These are phyloP conservation scores for Plasmodium cynomolgi DNA, from an alignment of 169 alveolate genomes.

Conservation along the genomic window DNA sequence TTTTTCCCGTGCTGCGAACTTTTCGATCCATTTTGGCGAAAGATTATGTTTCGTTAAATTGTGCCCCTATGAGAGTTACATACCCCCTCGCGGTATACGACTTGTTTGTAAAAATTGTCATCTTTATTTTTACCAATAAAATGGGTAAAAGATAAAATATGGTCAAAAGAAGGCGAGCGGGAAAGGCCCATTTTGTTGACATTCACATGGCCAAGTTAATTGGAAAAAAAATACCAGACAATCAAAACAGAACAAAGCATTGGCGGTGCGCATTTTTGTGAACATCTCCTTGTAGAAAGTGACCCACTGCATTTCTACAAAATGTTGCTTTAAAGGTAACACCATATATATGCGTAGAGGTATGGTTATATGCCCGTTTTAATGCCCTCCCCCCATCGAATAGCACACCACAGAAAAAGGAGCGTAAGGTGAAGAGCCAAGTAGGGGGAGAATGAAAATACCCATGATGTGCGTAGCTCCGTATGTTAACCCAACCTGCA, in stretches of 20 bases:
- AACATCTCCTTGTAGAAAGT: neutral
- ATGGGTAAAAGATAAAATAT: neutral
- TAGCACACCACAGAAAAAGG: neutral
- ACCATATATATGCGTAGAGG: neutral
- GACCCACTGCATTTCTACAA: neutral
- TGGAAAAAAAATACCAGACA: neutral
- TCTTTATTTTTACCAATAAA: neutral
- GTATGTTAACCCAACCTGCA: neutral
- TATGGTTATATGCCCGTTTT: neutral
- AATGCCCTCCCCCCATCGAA: neutral
- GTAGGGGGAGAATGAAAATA: neutral
- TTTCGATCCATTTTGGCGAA: neutral
- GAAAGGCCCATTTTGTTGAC: neutral
- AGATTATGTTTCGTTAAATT: neutral
- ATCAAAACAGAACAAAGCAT: neutral
- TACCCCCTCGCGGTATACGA: neutral
- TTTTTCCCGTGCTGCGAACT: neutral
- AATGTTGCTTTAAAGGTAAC: neutral
- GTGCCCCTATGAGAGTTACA: neutral
- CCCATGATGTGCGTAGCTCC: neutral
- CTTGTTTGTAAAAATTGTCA: neutral
- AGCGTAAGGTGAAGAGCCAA: neutral
- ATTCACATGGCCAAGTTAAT: neutral
- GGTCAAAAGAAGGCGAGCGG: neutral
- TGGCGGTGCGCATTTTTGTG: neutral